phyloP scores from a whole-genome alignment of 2,329 filamentous ascomycete genomes.

The Colletotrichum tabaci region DNA sequence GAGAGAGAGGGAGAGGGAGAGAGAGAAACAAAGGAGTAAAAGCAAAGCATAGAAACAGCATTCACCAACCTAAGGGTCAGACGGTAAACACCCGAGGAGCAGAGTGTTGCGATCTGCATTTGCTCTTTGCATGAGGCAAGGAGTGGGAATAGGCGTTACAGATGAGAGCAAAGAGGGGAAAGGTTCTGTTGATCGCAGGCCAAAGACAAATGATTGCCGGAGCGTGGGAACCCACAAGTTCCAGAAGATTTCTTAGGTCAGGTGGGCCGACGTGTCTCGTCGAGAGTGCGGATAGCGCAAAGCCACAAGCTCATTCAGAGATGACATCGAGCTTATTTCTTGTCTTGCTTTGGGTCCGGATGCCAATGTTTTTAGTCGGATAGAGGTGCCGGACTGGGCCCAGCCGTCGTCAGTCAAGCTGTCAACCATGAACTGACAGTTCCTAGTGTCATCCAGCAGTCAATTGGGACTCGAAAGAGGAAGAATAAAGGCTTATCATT shows the following conservation, averaged over 20 bases:
- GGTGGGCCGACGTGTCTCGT: constrained; percentile 30
- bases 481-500: too few relatives aligned
- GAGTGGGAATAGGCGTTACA: background rate
- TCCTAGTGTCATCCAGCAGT: background rate
- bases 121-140: background rate
- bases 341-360: background rate
- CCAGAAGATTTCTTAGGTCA: constrained; percentile 19
- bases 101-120: background rate
- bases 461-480: too few relatives aligned
- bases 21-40: too few relatives aligned
- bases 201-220: constrained; percentile 9
- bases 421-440: background rate
- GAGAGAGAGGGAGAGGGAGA: too few relatives aligned
- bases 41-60: too few relatives aligned
- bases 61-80: too few relatives aligned
- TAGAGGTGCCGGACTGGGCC: background rate
- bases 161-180: background rate
- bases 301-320: constrained; percentile 3
- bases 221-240: constrained; percentile 9
- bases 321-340: constrained; percentile 29
- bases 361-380: background rate
- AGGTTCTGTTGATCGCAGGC: background rate
- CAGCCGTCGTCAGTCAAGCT: too few relatives aligned
- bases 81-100: background rate
- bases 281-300: constrained; percentile 9